Percentiles rank a stretch among this genome's conserved stretches.
Conservation (phyloP, 176 grass and related monocot genomes). For the Zizania latifolia region DNA sequence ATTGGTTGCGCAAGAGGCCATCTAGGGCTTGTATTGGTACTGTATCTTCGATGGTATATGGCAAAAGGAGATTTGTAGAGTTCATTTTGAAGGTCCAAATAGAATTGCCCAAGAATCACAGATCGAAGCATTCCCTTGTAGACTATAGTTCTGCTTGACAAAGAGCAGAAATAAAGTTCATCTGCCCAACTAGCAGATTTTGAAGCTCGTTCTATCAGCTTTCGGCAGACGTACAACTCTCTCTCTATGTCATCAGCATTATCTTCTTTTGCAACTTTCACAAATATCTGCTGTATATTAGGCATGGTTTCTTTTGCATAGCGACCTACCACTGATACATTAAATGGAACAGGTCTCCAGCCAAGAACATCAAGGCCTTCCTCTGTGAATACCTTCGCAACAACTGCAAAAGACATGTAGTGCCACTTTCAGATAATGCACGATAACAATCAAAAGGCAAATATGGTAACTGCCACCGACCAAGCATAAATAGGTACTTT, state of each 20-base stretch:
- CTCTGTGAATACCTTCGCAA: constrained; percentile 68
- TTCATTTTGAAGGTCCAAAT: constrained; percentile 88
- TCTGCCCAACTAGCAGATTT: constrained; percentile 77
- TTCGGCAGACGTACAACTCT: constrained; percentile 89
- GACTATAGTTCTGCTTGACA: constrained; percentile 84
- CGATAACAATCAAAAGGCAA: constrained; percentile 12
- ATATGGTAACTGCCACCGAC: not conserved
- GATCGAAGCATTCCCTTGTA: constrained; percentile 99
- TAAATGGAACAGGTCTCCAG: constrained; percentile 87
- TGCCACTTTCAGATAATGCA: constrained; percentile 27
- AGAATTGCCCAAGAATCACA: constrained; percentile 93
- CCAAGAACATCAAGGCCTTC: constrained; percentile 95
- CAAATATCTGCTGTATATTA: constrained; percentile 87
- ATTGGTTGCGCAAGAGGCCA: constrained; percentile 99
- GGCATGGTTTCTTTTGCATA: constrained; percentile 96
- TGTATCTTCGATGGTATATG: constrained; percentile 98
- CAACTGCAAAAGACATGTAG: constrained; percentile 54
- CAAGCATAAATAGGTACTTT: not conserved
- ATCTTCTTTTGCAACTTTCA: constrained; percentile 86
- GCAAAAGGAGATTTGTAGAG: constrained; percentile 85
- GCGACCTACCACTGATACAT: constrained; percentile 69
- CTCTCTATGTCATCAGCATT: constrained; percentile 94
- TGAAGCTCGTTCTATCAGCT: constrained; percentile 67
- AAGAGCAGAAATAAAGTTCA: constrained; percentile 92
- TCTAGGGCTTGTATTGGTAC: constrained; percentile 96